These are phyloP conservation scores for Yarrowia alimentaria DNA, from an alignment of 805 yeast species.

Conservation along the genomic window DNA sequence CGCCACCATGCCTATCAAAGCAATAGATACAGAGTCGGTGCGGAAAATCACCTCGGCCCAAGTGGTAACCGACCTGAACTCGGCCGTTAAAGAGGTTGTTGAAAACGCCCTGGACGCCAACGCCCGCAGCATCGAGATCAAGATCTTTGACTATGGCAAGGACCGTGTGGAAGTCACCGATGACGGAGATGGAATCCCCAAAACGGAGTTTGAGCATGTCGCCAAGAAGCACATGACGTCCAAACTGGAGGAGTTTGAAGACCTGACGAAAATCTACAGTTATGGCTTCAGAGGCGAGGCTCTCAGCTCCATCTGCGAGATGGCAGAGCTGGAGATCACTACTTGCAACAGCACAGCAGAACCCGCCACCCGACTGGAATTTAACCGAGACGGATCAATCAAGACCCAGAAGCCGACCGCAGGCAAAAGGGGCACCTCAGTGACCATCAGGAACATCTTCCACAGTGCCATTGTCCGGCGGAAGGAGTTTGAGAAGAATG, in stretches of 20 bases:
- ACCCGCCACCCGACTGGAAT: conserved; percentile 61
- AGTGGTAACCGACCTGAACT: conserved; percentile 74
- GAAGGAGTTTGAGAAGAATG: conserved; percentile 65
- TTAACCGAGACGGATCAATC: conserved; percentile 56
- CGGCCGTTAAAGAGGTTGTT: conserved; percentile 79
- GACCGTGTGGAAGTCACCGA: conserved; percentile 70
- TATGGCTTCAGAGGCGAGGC: conserved; percentile 79
- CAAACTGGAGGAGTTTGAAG: conserved; percentile 45
- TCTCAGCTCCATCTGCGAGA: conserved; percentile 51
- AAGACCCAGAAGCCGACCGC: conserved; percentile 42
- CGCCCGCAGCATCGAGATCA: conserved; percentile 64
- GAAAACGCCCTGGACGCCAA: conserved; percentile 86
- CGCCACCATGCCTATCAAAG: conserved; percentile 36
- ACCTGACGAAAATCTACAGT: conserved; percentile 44
- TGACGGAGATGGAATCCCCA: conserved; percentile 67
- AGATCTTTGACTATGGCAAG: conserved; percentile 67
- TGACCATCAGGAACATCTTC: conserved; percentile 60
- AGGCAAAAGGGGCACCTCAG: conserved; percentile 68
- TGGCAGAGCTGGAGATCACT: conserved; percentile 48
- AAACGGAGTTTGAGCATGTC: conserved; percentile 47
- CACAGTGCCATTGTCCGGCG: conserved; percentile 75
- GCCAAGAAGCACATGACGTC: conserved; percentile 58
- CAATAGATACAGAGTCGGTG: conserved; percentile 54
- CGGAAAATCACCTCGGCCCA: conserved; percentile 88
- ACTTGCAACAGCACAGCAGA: conserved; percentile 46